A percentile compares a stretch with the other conserved stretches of the same genome.
Conservation (phyloP, 1,284 basidiomycete genomes). For the Earliella scabrosa region DNA sequence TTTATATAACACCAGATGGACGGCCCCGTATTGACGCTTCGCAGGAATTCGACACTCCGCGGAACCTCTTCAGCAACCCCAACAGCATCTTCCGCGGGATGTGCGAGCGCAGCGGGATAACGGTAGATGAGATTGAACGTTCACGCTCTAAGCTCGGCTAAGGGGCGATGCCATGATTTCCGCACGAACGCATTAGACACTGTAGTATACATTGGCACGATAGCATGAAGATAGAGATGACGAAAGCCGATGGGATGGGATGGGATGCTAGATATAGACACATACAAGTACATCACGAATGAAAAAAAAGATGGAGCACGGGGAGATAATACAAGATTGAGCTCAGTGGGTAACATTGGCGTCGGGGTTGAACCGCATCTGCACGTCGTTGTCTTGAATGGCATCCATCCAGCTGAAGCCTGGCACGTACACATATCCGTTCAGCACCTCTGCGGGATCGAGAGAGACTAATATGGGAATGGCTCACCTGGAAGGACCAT, state of each 20-base stretch:
- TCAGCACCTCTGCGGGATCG: not conserved
- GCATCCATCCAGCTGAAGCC: constrained; percentile 36
- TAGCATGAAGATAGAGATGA: constrained; percentile 4
- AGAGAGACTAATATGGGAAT: no score
- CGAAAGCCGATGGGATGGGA: not conserved
- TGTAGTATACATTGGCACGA: not conserved
- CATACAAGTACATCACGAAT: no score
- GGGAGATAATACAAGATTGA: not conserved
- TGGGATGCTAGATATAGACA: no score
- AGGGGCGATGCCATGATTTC: not conserved
- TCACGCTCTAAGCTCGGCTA: constrained; percentile 22
- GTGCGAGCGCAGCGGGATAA: constrained; percentile 66
- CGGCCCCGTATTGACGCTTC: not conserved
- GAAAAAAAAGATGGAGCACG: constrained; percentile 1
- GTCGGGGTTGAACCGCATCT: constrained; percentile 19
- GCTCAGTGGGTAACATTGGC: not conserved
- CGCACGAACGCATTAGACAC: not conserved
- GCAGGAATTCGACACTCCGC: constrained; percentile 74
- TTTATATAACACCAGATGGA: not conserved
- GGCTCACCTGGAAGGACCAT: constrained; percentile 57
- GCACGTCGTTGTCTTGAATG: constrained; percentile 22
- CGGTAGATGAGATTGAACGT: constrained; percentile 52
- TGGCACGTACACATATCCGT: constrained; percentile 1
- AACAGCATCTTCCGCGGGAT: constrained; percentile 69
- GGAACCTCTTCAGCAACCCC: constrained; percentile 55